Evolutionary conservation across 768 basidiomycete genomes (phyloP), one percentile per base, ranked within the genome.

Genomic region (Boletus edulis): DNA sequence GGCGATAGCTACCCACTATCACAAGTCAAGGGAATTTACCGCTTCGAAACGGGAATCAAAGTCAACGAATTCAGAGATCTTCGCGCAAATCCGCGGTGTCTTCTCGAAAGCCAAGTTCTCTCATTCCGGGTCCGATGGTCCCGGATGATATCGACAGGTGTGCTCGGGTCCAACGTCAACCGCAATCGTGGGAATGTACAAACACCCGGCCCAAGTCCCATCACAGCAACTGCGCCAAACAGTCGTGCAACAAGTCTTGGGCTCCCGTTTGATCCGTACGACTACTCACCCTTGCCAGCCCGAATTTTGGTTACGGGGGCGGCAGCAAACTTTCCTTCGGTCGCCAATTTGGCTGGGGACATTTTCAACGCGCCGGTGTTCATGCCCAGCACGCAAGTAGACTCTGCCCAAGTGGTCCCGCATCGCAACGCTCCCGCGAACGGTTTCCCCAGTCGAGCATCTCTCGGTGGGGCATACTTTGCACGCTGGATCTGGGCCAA

Each of bases 41-140:
- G 91, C 18, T 93, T 94, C 70, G 91, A 94, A 69, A 91, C 86
- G 0, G 91, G 91, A 18, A 80, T 93, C 69, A 90, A 91, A 67
- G 91, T 92, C 48, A 86, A 83, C 59, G 91, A 94, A 68, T 94
- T 93, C 74, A 82, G 90, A 24, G 91, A 94, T 68, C 81, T 93
- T 20, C 85, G 91, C 31, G 91, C 91, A 13, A 94, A 94, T 73
- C 91, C 91, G 0, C 83, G 91, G 17, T 92, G 90, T 72, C 81
- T 94, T 22, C 74, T 94, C 41, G 91, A 94, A 71, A 86, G 84
- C 57, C 91, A 94, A 63, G 72, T 89, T 24, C 79, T 94, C 35
- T 82, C 87, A 17, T 87, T 94, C 77, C 85, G 91, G 24, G 85
- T 90, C 40, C 87, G 89, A 59, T 91, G 88, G 84, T 85, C 89